phyloP scores from a whole-genome alignment of 2,329 filamentous ascomycete species.

The Aspergillus tamarii region DNA sequence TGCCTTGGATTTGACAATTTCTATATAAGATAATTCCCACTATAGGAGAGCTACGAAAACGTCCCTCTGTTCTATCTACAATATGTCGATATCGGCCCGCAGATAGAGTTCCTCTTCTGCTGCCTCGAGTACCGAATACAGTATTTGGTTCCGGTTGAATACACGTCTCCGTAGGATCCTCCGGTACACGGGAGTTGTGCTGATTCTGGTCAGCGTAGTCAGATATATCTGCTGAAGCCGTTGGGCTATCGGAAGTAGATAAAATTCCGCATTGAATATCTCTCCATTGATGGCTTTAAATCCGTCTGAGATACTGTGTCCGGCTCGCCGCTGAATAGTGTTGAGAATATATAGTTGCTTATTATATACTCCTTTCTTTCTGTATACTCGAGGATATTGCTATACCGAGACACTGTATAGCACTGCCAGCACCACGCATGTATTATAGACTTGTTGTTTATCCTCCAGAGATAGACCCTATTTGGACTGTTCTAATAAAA shows the following conservation, averaged over 20 bases:
- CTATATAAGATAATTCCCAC: not conserved
- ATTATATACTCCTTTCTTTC: not conserved
- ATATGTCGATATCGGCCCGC: not conserved
- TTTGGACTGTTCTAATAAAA: too few relatives aligned
- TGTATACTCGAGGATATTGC: not conserved
- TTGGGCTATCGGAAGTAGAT: not conserved
- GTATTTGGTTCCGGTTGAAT: not conserved
- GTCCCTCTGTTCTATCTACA: not conserved
- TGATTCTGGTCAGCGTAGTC: not conserved
- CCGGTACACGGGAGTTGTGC: not conserved
- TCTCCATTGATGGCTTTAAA: not conserved
- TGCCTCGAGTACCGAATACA: not conserved
- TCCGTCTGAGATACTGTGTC: not conserved
- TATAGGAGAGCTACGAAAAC: not conserved
- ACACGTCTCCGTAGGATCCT: not conserved
- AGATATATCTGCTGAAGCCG: not conserved
- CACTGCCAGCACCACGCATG: not conserved
- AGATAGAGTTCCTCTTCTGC: not conserved
- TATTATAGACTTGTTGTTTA: not conserved
- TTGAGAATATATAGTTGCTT: not conserved
- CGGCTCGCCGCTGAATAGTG: not conserved
- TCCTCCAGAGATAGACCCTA: not conserved
- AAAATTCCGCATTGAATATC: not conserved
- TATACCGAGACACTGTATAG: not conserved
- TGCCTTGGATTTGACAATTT: not conserved